phyloP scores from a whole-genome alignment of 768 basidiomycete species.

The Chalciporus pseudorubinellus region DNA sequence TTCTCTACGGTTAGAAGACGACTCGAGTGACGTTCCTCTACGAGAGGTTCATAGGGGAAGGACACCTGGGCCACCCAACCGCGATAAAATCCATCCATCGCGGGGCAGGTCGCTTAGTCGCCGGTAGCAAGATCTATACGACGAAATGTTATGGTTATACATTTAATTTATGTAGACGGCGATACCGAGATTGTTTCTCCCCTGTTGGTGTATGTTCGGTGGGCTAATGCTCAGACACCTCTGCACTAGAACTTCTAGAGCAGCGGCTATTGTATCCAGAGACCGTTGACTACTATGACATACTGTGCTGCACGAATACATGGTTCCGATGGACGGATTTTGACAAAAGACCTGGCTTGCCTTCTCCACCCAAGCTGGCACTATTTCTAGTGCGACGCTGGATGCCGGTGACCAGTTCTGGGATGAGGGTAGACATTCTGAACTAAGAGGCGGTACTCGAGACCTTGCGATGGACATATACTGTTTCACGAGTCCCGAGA shows the following conservation, averaged over 20 bases:
- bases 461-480: too few species aligned
- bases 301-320: conserved; percentile 18
- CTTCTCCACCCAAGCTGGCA: too few species aligned
- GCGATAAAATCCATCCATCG: conserved; percentile 12
- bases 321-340: conserved; percentile 6
- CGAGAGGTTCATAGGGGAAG: conserved; percentile 18
- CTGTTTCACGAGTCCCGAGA: too few species aligned
- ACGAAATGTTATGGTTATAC: conserved; percentile 5
- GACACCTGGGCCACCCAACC: conserved; percentile 26
- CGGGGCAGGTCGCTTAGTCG: conserved; percentile 23
- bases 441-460: too few species aligned
- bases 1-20: conserved; percentile 13
- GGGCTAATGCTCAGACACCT: conserved; percentile 8
- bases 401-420: too few species aligned
- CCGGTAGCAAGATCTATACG: conserved; percentile 15
- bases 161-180: conserved; percentile 9
- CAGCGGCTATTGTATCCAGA: conserved; percentile 8
- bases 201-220: neutral
- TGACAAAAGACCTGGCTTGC: too few species aligned
- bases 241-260: conserved; percentile 1
- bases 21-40: conserved; percentile 6
- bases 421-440: too few species aligned
- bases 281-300: conserved; percentile 14
- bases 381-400: too few species aligned
- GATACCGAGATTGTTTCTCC: conserved; percentile 3